Evolutionary conservation across 1,284 basidiomycete species (phyloP).

Genomic region (Boletus nobilissimus): DNA sequence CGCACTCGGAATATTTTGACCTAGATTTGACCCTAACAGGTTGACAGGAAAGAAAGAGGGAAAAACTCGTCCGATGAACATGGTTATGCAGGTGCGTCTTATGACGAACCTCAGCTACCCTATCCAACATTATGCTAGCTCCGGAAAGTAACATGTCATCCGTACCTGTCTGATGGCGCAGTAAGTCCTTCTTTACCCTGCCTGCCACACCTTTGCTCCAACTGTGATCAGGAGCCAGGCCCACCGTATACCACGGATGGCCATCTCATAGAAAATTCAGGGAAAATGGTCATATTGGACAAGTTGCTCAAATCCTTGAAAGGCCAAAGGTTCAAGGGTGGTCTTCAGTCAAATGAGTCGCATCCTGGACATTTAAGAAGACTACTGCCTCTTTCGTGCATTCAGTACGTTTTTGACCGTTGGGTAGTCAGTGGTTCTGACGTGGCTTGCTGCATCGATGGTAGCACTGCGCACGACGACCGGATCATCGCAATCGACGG

Average conservation of each 20-base stretch:
- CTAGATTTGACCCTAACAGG: conserved; percentile 52
- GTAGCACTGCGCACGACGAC: conserved; percentile 95
- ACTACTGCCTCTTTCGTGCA: conserved; percentile 93
- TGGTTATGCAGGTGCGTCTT: conserved; percentile 94
- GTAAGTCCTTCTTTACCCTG: conserved; percentile 52
- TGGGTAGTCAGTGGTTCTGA: neutral
- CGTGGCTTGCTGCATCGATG: conserved; percentile 87
- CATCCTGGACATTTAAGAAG: conserved; percentile 93
- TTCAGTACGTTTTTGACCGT: conserved; percentile 71
- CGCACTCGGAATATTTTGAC: neutral
- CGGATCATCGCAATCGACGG: conserved; percentile 97
- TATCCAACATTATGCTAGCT: conserved; percentile 50
- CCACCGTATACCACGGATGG: conserved; percentile 99
- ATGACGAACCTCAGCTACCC: neutral
- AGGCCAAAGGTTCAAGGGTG: conserved; percentile 91
- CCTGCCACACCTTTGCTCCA: neutral
- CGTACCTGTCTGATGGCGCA: conserved; percentile 89
- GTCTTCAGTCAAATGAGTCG: conserved; percentile 99
- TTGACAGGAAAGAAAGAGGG: conserved; percentile 98
- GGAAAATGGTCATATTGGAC: conserved; percentile 98
- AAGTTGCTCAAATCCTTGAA: conserved; percentile 92
- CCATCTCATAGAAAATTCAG: conserved; percentile 93
- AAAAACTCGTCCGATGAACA: conserved; percentile 97
- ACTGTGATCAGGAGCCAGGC: conserved; percentile 80
- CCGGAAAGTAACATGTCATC: conserved; percentile 86